Percentiles rank a stretch among this genome's conserved stretches.
These are phyloP conservation scores for Phaeosphaeriaceae sp. DNA, from an alignment of 2,329 filamentous ascomycete species.

Conservation along the genomic window DNA sequence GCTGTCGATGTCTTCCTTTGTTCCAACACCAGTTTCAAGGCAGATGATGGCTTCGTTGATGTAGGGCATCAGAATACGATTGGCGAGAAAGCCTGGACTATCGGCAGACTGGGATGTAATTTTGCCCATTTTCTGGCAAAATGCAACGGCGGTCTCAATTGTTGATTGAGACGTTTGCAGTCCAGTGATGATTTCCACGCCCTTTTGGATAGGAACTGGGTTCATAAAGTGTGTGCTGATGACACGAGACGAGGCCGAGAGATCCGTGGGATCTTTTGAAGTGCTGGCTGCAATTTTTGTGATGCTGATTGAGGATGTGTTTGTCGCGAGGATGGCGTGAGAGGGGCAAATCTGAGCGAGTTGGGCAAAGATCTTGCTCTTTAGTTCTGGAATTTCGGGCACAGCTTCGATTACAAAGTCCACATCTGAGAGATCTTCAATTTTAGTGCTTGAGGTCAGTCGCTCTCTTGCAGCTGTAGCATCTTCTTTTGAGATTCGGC, in stretches of 20 bases:
- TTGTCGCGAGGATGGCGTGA: conserved; percentile 92
- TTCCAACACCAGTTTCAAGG: conserved; percentile 88
- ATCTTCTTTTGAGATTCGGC: conserved; percentile 80
- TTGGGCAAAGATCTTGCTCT: conserved; percentile 83
- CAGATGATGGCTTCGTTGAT: conserved; percentile 99
- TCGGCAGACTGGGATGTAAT: conserved; percentile 86
- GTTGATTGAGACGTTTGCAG: conserved; percentile 88
- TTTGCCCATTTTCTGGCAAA: conserved; percentile 94
- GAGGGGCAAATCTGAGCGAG: conserved; percentile 81
- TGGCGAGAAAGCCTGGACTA: conserved; percentile 91
- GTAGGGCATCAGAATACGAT: conserved; percentile 97
- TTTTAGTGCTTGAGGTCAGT: conserved; percentile 71
- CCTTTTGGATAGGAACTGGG: conserved; percentile 94
- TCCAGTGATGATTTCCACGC: conserved; percentile 95
- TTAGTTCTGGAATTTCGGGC: conserved; percentile 87
- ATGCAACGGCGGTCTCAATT: conserved; percentile 79
- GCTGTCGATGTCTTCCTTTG: conserved; percentile 88
- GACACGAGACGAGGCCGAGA: conserved; percentile 82
- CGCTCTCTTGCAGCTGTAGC: conserved; percentile 75
- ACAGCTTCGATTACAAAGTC: conserved; percentile 99
- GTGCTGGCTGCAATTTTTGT: conserved; percentile 93
- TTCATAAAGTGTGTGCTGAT: conserved; percentile 99
- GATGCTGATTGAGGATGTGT: conserved; percentile 98
- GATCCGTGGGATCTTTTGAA: conserved; percentile 76
- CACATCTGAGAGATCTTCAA: conserved; percentile 79